Evolutionary conservation across 108 stramenopile genomes (phyloP).

Genomic region (Craspedostauros australis): DNA sequence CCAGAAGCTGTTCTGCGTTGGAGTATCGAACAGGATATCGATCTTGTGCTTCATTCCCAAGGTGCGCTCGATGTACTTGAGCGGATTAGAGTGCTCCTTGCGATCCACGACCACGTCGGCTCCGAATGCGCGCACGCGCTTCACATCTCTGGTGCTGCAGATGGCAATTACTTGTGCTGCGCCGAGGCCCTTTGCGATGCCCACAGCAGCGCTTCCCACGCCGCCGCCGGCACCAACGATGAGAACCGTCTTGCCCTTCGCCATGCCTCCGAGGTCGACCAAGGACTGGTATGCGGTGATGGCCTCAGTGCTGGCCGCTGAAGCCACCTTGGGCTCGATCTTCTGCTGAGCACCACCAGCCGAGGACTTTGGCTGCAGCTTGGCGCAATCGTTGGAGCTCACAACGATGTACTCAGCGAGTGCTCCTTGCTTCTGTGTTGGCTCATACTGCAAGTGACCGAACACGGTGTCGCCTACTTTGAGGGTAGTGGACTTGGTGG

Average conservation of each 20-base stretch:
- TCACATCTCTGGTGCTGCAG: slow-evolving; percentile 31
- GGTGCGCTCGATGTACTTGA: too few relatives aligned
- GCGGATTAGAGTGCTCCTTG: neutral
- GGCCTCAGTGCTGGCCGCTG: slow-evolving; percentile 19
- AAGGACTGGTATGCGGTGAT: slow-evolving; percentile 29
- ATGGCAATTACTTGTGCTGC: slow-evolving; percentile 27
- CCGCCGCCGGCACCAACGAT: slow-evolving; percentile 33
- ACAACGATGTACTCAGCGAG: slow-evolving; percentile 27
- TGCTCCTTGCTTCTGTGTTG: slow-evolving; percentile 18
- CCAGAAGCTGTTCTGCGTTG: too few relatives aligned
- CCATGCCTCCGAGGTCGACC: slow-evolving; percentile 14
- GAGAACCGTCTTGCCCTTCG: slow-evolving; percentile 9
- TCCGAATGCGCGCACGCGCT: slow-evolving; percentile 4
- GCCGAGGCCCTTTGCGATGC: slow-evolving; percentile 21
- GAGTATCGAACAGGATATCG: slow-evolving; percentile 30
- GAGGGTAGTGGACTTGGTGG: neutral
- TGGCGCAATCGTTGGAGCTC: slow-evolving; percentile 8
- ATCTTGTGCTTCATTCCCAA: neutral
- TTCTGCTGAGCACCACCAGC: too few relatives aligned
- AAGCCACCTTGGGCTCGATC: slow-evolving; percentile 8
- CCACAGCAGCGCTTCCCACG: slow-evolving; percentile 30
- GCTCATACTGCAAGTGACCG: slow-evolving; percentile 26
- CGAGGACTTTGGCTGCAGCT: too few relatives aligned
- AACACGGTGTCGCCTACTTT: slow-evolving; percentile 12
- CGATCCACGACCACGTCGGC: slow-evolving; percentile 30